These are phyloP conservation scores for Tetrahymena borealis DNA, from an alignment of 73 alveolate species.

Conservation along the genomic window DNA sequence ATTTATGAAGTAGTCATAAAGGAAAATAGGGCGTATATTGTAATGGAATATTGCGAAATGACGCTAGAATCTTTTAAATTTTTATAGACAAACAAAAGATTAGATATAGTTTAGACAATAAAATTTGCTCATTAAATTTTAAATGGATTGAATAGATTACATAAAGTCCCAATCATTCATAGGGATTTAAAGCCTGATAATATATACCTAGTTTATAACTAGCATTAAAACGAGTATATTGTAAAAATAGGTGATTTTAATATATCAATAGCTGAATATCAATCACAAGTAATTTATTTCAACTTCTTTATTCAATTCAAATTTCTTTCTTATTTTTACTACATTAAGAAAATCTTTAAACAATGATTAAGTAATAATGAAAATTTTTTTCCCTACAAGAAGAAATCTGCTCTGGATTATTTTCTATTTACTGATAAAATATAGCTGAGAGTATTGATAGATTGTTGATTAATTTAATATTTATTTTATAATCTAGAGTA, in stretches of 20 bases:
- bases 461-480: too few relatives aligned
- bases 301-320: neutral
- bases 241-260: neutral
- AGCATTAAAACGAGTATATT: neutral
- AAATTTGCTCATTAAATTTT: neutral
- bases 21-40: neutral
- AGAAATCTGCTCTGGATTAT: too few relatives aligned
- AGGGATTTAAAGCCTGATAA: neutral
- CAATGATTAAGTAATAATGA: too few relatives aligned
- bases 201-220: neutral
- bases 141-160: neutral
- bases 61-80: neutral
- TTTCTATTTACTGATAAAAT: too few relatives aligned
- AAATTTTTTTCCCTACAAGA: too few relatives aligned
- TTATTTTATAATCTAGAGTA: neutral
- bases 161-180: neutral
- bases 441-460: too few relatives aligned
- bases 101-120: neutral
- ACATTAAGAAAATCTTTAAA: too few relatives aligned
- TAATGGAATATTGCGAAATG: neutral
- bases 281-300: neutral
- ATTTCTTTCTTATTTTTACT: too few relatives aligned
- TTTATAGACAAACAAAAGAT: neutral
- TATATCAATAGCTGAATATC: neutral
- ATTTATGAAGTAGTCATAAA: neutral